Evolutionary conservation across 2,329 filamentous ascomycete species (phyloP).

Genomic region (Phoma sp.): DNA sequence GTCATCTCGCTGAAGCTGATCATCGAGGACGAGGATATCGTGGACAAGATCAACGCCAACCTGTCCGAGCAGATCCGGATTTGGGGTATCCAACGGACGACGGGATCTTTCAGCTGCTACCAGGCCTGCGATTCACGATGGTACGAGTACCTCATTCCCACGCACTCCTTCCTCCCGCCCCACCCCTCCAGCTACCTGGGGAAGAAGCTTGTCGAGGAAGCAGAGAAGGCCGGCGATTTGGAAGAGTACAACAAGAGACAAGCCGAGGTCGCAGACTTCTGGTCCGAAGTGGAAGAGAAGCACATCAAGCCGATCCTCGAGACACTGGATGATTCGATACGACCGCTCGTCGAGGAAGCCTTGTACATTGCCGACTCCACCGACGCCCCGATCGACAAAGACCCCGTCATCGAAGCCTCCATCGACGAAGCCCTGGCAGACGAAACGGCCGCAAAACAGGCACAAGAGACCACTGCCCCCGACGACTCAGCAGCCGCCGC

Average conservation of each 20-base stretch:
- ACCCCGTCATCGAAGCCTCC: constrained; percentile 44
- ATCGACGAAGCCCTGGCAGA: constrained; percentile 20
- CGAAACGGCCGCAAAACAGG: constrained; percentile 15
- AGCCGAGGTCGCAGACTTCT: constrained; percentile 80
- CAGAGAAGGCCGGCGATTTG: constrained; percentile 73
- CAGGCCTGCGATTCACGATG: constrained; percentile 92
- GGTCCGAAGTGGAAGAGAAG: constrained; percentile 80
- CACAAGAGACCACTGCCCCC: constrained; percentile 2
- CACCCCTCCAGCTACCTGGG: constrained; percentile 87
- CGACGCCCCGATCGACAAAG: constrained; percentile 32
- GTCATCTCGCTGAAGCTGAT: constrained; percentile 95
- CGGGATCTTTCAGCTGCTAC: constrained; percentile 92
- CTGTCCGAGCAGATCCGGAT: constrained; percentile 89
- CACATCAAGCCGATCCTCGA: constrained; percentile 73
- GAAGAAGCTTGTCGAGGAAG: constrained; percentile 78
- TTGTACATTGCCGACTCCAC: constrained; percentile 56
- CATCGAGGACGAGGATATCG: constrained; percentile 85
- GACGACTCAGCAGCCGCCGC: constrained; percentile 10
- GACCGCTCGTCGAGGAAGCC: constrained; percentile 66
- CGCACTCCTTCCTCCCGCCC: constrained; percentile 88
- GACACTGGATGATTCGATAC: constrained; percentile 66
- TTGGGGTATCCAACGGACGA: constrained; percentile 91
- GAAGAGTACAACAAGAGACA: constrained; percentile 73
- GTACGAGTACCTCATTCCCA: constrained; percentile 97
- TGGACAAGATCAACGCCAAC: constrained; percentile 87